phyloP scores from a whole-genome alignment of 2,329 filamentous ascomycete species.

The Neofusicoccum kwambonambiense region DNA sequence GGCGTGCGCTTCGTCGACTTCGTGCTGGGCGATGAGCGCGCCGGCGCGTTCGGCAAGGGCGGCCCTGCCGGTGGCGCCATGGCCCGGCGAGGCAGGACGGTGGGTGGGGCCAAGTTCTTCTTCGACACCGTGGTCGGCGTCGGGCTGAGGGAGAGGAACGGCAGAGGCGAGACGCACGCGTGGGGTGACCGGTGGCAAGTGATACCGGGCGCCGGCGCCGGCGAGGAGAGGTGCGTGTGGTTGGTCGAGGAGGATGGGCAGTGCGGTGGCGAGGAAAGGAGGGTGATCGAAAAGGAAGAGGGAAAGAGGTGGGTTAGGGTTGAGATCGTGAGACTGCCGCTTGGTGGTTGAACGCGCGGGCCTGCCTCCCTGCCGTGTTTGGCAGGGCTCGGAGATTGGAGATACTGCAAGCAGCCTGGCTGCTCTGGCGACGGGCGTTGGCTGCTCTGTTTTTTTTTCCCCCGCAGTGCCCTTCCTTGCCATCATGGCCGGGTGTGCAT shows the following conservation, averaged over 20 bases:
- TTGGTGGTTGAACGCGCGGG: constrained; percentile 12
- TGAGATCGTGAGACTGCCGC: constrained; percentile 15
- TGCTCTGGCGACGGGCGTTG: not conserved
- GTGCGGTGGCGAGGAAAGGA: not conserved
- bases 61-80: not conserved
- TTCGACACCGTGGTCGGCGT: constrained; percentile 16
- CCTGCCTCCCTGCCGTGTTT: not conserved
- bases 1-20: constrained; percentile 14
- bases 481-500: not conserved
- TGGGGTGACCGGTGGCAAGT: constrained; percentile 16
- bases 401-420: not conserved
- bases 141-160: constrained; percentile 7
- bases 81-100: not conserved
- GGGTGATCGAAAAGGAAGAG: not conserved
- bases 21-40: constrained; percentile 12
- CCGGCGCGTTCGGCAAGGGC: constrained; percentile 3
- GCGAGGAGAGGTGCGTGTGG: constrained; percentile 14
- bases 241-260: constrained; percentile 3
- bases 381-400: not conserved
- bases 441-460: not conserved
- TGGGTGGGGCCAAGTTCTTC: constrained; percentile 15
- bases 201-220: constrained; percentile 1
- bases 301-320: constrained; percentile 14
- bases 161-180: constrained; percentile 8
- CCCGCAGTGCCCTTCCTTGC: not conserved